Percentiles rank a stretch among this genome's conserved stretches.
Conservation (phyloP, 257 asterid genomes). For the Capsicum baccatum region DNA sequence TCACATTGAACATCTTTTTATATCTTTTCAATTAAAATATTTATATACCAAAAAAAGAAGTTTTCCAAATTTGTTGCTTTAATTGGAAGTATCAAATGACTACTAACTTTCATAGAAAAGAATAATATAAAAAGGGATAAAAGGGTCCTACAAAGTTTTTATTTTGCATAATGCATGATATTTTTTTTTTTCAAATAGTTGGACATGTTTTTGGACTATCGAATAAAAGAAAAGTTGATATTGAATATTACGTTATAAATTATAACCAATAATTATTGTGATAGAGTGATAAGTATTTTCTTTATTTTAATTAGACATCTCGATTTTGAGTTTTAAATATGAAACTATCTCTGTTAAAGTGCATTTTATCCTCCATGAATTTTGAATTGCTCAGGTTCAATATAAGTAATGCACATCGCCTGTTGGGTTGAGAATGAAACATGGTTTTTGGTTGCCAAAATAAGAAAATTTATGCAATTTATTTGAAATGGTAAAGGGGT, state of each 20-base stretch:
- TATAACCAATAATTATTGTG: too few relatives aligned
- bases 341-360: too few relatives aligned
- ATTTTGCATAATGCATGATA: not conserved
- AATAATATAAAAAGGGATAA: not conserved
- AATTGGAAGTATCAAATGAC: not conserved
- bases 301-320: too few relatives aligned
- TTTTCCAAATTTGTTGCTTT: not conserved
- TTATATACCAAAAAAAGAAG: not conserved
- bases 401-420: too few relatives aligned
- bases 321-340: too few relatives aligned
- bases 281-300: too few relatives aligned
- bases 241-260: not conserved
- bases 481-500: not conserved
- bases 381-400: too few relatives aligned
- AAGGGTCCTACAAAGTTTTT: conserved; percentile 1
- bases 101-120: not conserved
- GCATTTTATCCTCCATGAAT: too few relatives aligned
- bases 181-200: not conserved
- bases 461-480: not conserved
- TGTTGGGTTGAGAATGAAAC: not conserved
- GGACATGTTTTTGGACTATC: not conserved
- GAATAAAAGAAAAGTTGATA: not conserved
- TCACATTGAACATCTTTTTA: not conserved
- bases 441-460: not conserved
- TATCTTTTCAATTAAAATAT: not conserved